phyloP scores from a whole-genome alignment of 495 filamentous ascomycete genomes.

The Penicillium soppii region DNA sequence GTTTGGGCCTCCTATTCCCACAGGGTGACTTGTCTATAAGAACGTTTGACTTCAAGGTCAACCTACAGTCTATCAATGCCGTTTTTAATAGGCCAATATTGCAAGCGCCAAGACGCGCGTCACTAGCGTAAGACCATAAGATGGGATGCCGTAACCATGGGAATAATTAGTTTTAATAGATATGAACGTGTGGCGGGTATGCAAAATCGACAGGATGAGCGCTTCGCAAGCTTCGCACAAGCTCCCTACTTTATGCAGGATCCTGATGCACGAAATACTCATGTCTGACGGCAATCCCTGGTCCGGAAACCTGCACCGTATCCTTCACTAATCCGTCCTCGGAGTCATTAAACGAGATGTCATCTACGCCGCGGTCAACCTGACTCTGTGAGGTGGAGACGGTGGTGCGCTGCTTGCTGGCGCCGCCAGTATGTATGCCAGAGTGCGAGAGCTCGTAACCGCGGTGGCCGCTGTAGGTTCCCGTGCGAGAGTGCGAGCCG shows the following conservation, averaged over 20 bases:
- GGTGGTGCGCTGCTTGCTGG: neutral
- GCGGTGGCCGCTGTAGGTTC: slow-evolving; percentile 17
- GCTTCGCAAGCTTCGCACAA: neutral
- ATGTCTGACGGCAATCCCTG: neutral
- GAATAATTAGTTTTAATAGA: too few species aligned
- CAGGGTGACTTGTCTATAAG: too few species aligned
- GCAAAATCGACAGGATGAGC: neutral
- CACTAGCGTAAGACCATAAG: too few species aligned
- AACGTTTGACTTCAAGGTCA: too few species aligned
- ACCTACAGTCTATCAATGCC: too few species aligned
- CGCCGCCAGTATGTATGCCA: neutral
- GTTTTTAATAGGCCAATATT: too few species aligned
- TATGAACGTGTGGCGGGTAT: too few species aligned
- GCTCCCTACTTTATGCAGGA: neutral
- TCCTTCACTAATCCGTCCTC: slow-evolving; percentile 5
- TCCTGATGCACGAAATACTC: slow-evolving; percentile 3
- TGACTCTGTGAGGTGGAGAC: neutral
- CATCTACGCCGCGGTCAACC: neutral
- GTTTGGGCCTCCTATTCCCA: too few species aligned
- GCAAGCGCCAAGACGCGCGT: too few species aligned
- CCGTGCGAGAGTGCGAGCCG: slow-evolving; percentile 21
- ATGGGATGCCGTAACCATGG: too few species aligned
- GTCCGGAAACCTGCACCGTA: neutral
- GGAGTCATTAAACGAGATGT: neutral
- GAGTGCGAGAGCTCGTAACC: slow-evolving; percentile 8